A percentile compares a stretch with the other conserved stretches of the same genome.
phyloP scores from a whole-genome alignment of 306 rosid genomes.

The Lathyrus tuberosus region DNA sequence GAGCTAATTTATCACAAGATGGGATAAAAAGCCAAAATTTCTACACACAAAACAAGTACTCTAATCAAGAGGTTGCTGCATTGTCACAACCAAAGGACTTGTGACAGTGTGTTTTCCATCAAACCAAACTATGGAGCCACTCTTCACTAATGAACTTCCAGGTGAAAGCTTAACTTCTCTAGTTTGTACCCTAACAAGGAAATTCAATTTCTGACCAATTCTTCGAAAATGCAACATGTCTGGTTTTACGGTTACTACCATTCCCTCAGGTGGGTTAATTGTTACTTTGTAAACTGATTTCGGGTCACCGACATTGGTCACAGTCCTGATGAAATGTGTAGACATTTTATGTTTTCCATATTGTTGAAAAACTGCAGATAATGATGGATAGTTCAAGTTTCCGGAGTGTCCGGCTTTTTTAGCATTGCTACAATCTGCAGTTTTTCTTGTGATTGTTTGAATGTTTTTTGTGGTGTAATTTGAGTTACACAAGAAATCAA shows the following conservation, averaged over 20 bases:
- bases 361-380: constrained; percentile 77
- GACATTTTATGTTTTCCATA: constrained; percentile 77
- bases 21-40: constrained; percentile 46
- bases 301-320: constrained; percentile 80
- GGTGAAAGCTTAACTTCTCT: constrained; percentile 70
- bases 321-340: constrained; percentile 83
- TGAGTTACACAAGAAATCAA: constrained; percentile 83
- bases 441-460: constrained; percentile 64
- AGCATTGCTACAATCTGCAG: constrained; percentile 72
- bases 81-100: constrained; percentile 81
- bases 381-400: constrained; percentile 78
- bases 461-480: constrained; percentile 71
- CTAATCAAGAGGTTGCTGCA: constrained; percentile 84
- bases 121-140: constrained; percentile 77
- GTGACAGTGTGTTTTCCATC: constrained; percentile 86
- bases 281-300: constrained; percentile 68
- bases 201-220: constrained; percentile 76
- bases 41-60: constrained; percentile 14
- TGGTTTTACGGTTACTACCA: constrained; percentile 69
- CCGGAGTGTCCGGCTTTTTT: constrained; percentile 79
- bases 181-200: constrained; percentile 79
- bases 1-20: constrained; percentile 41
- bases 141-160: constrained; percentile 62
- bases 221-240: constrained; percentile 66
- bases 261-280: constrained; percentile 58